phyloP scores from a whole-genome alignment of 148 eudicot species.

The Rhododendron molle region DNA sequence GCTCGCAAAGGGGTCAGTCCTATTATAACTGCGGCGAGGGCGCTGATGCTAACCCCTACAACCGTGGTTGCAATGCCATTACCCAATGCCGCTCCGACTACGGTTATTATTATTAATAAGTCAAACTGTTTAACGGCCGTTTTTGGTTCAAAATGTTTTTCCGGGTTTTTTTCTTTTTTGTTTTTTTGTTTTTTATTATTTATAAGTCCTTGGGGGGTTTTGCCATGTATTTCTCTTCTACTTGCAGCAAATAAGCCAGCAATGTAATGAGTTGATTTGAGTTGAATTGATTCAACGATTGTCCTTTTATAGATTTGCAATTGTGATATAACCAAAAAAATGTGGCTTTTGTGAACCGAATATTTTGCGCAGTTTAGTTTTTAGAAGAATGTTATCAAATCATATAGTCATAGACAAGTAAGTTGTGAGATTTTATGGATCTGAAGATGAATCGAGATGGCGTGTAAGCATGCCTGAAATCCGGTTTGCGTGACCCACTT shows the following conservation, averaged over 20 bases:
- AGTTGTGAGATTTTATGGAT: too few relatives aligned
- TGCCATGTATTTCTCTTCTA: neutral
- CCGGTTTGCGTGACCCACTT: too few relatives aligned
- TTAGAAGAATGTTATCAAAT: too few relatives aligned
- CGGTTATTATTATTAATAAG: neutral
- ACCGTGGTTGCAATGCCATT: slow-evolving; percentile 55
- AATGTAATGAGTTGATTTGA: neutral
- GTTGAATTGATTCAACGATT: neutral
- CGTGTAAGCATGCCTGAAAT: too few relatives aligned
- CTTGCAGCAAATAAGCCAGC: neutral
- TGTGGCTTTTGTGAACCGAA: neutral
- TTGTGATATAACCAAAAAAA: neutral
- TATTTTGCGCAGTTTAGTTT: neutral
- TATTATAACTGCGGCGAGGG: slow-evolving; percentile 68
- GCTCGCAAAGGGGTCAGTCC: slow-evolving; percentile 60
- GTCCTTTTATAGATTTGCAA: neutral
- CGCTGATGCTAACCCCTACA: slow-evolving; percentile 60
- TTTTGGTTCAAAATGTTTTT: neutral
- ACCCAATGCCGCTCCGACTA: slow-evolving; percentile 46
- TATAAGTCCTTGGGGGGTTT: neutral
- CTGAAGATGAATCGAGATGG: too few relatives aligned
- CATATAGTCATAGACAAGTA: too few relatives aligned
- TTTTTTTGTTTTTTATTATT: too few relatives aligned
- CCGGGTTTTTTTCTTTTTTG: rapidly evolving
- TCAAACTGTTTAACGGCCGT: neutral